Percentiles rank a stretch among this genome's conserved stretches.
Conservation (phyloP, 176 grass and related monocot species). For the Melocanna baccifera region DNA sequence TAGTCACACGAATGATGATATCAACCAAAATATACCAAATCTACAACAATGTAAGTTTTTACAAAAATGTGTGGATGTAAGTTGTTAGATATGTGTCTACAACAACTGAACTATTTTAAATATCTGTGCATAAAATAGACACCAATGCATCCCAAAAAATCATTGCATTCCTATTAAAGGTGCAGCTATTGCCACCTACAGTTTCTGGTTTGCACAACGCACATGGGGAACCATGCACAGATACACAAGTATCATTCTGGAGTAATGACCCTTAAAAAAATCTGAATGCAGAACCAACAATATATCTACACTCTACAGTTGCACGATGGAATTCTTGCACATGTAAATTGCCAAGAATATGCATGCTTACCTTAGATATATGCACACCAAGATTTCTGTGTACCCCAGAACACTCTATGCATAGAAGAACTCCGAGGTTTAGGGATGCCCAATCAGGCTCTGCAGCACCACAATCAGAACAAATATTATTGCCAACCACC, state of each 20-base stretch:
- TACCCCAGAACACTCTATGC: constrained; percentile 97
- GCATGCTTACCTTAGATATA: constrained; percentile 84
- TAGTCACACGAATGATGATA: constrained; percentile 2
- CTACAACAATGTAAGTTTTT: background rate
- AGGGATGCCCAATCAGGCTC: constrained; percentile 98
- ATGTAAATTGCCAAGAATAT: background rate
- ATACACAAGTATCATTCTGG: constrained; percentile 8
- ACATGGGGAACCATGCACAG: background rate
- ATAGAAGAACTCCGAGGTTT: constrained; percentile 89
- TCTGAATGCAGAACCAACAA: constrained; percentile 1
- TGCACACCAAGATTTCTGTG: constrained; percentile 99
- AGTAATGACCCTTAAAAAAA: background rate
- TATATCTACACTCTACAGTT: background rate
- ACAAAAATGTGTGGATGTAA: background rate
- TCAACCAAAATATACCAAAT: background rate
- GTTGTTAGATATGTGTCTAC: background rate
- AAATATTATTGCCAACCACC: constrained; percentile 75
- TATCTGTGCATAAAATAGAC: background rate
- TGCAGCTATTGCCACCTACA: background rate
- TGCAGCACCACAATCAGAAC: constrained; percentile 82
- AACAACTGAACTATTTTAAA: background rate
- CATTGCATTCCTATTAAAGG: background rate
- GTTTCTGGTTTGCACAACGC: constrained; percentile 7
- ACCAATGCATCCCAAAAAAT: background rate
- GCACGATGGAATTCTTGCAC: background rate